Evolutionary conservation across 352 stramenopile genomes (phyloP), one percentile per base, ranked within the genome.

Genomic region (Achlya hypogyna): DNA sequence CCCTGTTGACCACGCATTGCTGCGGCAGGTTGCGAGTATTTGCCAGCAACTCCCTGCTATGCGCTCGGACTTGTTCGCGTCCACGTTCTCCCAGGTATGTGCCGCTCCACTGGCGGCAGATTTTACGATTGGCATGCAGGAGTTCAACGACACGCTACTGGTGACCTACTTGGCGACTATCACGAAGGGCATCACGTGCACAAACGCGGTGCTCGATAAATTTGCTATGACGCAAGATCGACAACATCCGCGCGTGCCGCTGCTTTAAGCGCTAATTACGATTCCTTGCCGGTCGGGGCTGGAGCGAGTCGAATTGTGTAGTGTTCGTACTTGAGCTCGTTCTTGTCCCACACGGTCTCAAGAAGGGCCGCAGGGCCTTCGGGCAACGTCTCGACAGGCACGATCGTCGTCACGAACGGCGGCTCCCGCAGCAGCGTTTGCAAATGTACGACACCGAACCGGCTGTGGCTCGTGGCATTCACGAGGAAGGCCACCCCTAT

Each of bases 391-490:
- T 76, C 71, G 5, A 92, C 83, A 23, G 79, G 79, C 12, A 82
- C 91, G 63, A 94, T 89, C 35, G 52, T 78, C 47, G 43, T 54
- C 6, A 56, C 62, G 28, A 69, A 69, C 18, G 62, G 62, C 47
- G 51, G 45, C 0, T 22, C 51, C 20, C 40, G 73, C 25, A 95
- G 73, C 22, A 89, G 63, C 22, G 81, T 72, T 58, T 92, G 84
- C 6, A 95, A 64, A 32, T 92, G 84, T 6, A 73, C 65, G 29
- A 95, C 84, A 27, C 86, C 86, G 53, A 95, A 95, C 53, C 86
- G 84, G 58, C 86, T 95, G 70, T 95, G 86, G 58, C 81, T 87
- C 69, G 91, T 86, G 27, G 86, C 86, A 68, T 95, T 95, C 71
- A 95, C 87, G 51, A 95, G 78, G 71, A 91, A 94, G 38, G 83